Evolutionary conservation across 2,329 filamentous ascomycete genomes (phyloP), one percentile per base, ranked within the genome.

Genomic region (Claviceps humidiphila): DNA sequence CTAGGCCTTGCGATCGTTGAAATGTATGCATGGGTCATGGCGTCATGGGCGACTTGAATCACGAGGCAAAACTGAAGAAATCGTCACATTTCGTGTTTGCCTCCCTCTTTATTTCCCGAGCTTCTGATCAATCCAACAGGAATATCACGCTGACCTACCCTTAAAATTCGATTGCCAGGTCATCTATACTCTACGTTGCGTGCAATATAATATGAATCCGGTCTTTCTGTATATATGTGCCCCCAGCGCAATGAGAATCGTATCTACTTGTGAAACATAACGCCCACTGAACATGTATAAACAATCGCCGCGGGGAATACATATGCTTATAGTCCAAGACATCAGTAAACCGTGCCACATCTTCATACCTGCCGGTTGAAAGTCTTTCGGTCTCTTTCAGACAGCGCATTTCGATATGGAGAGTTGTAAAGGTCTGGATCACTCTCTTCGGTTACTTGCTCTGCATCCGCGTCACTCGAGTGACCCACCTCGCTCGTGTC

Each of bases 401-500:
- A 5, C 6, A 9, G 17, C 6, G 37, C 26, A 44, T 16, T 48
- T 48, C 44, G 44, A 37, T 9, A 45, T 13, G 39, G 22, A 22
- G 34, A 47, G n/a, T 66, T 63, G 46, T 58, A 62, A 6, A 60
- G 59, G 5, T 67, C 65, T 0, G 60, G 58, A 14, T 68, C 66
- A 34, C 66, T 68, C 24, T 63, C 61, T 22, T 67, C 66, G 5
- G 64, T 65, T 2, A 56, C 64, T n/a, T 56, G 58, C 43, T 66
- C 65, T 6, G 50, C 58, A 17, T 61, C 61, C 1, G 57, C 60
- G 8, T 68, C 65, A 50, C 64, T 66, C 2, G 64, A 65, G 39
- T 63, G 62, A 2, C 56, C 61, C 8, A 58, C 58, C 37, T 68
- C 66, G 52, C 64, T 67, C 4, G 62, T 65, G 24, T 68, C 65